These are phyloP conservation scores for Thermomyces lanuginosus DNA, from an alignment of 2,329 filamentous ascomycete species.

Conservation along the genomic window DNA sequence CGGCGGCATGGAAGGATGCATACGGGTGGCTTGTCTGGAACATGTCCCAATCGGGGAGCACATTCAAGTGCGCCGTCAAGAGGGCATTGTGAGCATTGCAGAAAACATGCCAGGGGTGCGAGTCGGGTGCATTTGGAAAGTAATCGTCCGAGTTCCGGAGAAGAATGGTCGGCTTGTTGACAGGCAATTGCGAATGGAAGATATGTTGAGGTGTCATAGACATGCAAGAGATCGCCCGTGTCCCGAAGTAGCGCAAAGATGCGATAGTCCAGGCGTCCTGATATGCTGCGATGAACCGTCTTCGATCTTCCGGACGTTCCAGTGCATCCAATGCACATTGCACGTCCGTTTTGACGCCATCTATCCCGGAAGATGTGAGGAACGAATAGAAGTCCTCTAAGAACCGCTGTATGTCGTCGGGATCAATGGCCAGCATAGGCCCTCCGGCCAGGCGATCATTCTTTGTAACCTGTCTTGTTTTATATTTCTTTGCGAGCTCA, in stretches of 20 bases:
- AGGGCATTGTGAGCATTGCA: slow-evolving; percentile 80
- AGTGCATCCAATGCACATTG: slow-evolving; percentile 79
- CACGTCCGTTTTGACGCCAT: slow-evolving; percentile 82
- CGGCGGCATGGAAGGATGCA: slow-evolving; percentile 74
- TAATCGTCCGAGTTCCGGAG: slow-evolving; percentile 81
- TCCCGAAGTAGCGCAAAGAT: slow-evolving; percentile 60
- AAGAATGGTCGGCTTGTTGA: slow-evolving; percentile 55
- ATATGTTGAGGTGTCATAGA: slow-evolving; percentile 73
- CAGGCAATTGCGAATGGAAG: slow-evolving; percentile 67
- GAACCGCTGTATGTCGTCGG: slow-evolving; percentile 56
- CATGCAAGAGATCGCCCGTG: slow-evolving; percentile 82
- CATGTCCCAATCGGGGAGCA: slow-evolving; percentile 73
- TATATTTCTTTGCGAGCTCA: slow-evolving; percentile 60
- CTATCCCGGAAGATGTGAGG: slow-evolving; percentile 54
- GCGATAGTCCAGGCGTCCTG: slow-evolving; percentile 75
- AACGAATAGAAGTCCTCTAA: slow-evolving; percentile 89
- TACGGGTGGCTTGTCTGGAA: slow-evolving; percentile 54
- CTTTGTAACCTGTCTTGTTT: slow-evolving; percentile 46
- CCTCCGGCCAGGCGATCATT: slow-evolving; percentile 41
- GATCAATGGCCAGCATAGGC: slow-evolving; percentile 55
- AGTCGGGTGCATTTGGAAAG: slow-evolving; percentile 64
- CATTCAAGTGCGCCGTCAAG: slow-evolving; percentile 68
- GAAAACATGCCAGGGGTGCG: slow-evolving; percentile 91
- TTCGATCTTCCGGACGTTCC: slow-evolving; percentile 50
- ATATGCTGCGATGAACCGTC: slow-evolving; percentile 55